Base-by-base conservation (phyloP, 2,329 filamentous ascomycete genomes). In the Phoma sp. region DNA sequence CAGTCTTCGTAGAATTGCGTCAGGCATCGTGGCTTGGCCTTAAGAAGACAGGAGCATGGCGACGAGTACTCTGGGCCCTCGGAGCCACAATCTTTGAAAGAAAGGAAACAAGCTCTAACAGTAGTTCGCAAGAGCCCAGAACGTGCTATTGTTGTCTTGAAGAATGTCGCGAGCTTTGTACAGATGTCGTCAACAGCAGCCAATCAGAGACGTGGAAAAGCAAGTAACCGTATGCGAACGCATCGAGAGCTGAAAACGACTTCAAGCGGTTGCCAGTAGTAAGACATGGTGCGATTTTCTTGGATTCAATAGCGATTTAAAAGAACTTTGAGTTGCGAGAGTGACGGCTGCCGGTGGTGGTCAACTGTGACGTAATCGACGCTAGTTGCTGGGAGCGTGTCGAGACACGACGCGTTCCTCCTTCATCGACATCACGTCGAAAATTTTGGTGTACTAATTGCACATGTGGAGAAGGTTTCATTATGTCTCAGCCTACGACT, bases 1-100 rank as follows among this genome's bases (percentile, higher is more conserved):
- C 61, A 64, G 52, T 45, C 35, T 25, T 29, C 24, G 27, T 35
- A 51, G 55, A 55, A 64, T 64, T 37, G 59, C 61, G 61, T 64
- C 59, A 64, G 52, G 38, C 43, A 52, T 6, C 25, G 37, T 33
- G 45, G 43, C 61, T 62, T 64, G 58, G 61, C 58, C 6, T 24
- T 29, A 1, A n/a, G 21, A 6, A n/a, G 41, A 33, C 29, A 8
- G 35, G 47, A 21, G 27, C n/a, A 32, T 10, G 12, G 43, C 21
- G 15, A 22, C 21, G n/a, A 17, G 9, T 36, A 19, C 15, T 27
- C 46, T 38, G 41, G 36, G 6, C 40, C 25, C 25, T 33, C 32
- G 22, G 12, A n/a, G 7, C 6, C 22, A 7, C 4, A 21, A 8
- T 12, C 24, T 32, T 17, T 17, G 35, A 25, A 29, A 37, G 12